Conservation (phyloP, 2,329 filamentous ascomycete species). For the Phaeosphaeria sp. region DNA sequence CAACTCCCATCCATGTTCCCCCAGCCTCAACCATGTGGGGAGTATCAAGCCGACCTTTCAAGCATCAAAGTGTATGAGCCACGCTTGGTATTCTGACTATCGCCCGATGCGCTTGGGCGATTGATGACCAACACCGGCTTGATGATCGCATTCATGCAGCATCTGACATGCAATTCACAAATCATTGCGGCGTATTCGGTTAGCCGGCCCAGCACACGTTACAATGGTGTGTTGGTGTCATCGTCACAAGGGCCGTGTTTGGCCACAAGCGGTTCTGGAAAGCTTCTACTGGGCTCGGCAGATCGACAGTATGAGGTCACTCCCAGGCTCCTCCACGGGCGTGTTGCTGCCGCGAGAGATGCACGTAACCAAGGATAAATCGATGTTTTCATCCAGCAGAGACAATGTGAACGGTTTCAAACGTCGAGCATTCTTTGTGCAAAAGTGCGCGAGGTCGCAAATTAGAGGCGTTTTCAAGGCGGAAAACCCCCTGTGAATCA, state of each 20-base stretch:
- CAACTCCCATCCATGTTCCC: neutral
- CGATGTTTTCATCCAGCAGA: neutral
- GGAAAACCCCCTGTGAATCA: neutral
- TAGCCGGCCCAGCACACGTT: conserved; percentile 9
- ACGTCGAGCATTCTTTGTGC: neutral
- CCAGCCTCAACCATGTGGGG: neutral
- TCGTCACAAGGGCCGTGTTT: conserved; percentile 9
- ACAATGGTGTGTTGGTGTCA: neutral
- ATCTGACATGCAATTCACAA: neutral
- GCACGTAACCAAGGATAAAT: conserved; percentile 11
- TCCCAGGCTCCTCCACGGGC: neutral
- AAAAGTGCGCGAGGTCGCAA: conserved; percentile 1
- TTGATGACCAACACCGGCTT: neutral
- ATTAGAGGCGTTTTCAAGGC: conserved; percentile 9
- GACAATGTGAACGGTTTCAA: conserved; percentile 1
- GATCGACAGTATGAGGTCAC: conserved; percentile 18
- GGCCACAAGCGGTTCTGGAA: conserved; percentile 7
- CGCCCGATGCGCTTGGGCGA: neutral
- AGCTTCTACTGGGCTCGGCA: conserved; percentile 2
- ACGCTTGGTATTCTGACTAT: neutral
- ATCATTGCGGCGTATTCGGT: conserved; percentile 15
- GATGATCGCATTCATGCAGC: neutral
- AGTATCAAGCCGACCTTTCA: neutral
- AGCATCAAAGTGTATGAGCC: neutral
- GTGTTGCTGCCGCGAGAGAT: neutral